Evolutionary conservation across 352 stramenopile genomes (phyloP).

Genomic region (Thalassiosira sp.): DNA sequence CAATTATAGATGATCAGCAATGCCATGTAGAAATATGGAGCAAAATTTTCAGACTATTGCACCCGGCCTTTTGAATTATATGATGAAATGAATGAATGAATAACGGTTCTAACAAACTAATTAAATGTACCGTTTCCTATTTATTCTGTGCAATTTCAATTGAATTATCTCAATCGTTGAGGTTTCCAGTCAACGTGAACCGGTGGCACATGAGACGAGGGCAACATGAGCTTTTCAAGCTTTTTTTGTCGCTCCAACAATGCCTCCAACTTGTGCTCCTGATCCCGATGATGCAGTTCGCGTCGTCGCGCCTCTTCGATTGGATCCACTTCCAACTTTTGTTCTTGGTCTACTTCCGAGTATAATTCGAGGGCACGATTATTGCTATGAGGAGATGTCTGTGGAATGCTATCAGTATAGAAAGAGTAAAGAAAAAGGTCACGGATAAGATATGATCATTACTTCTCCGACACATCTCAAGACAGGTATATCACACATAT

Average conservation of each 20-base stretch:
- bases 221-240: not conserved
- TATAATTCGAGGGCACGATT: not conserved
- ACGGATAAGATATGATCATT: no score
- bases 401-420: not conserved
- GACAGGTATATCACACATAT: no score
- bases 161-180: conserved; percentile 3
- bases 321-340: not conserved
- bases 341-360: not conserved
- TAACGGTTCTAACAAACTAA: no score
- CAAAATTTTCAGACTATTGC: not conserved
- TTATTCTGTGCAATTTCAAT: not conserved
- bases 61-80: not conserved
- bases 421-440: not conserved
- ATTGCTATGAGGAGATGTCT: not conserved
- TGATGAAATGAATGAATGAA: no score
- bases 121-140: not conserved
- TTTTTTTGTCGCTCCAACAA: not conserved
- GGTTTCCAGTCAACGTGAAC: conserved; percentile 5
- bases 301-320: not conserved
- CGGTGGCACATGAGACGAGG: not conserved
- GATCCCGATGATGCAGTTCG: not conserved
- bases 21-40: not conserved
- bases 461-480: no score
- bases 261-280: not conserved
- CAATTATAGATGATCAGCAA: not conserved